A percentile compares a stretch with the other conserved stretches of the same genome.
Evolutionary conservation across 2,329 filamentous ascomycete species (phyloP).

Genomic region (Pseudocercospora cruenta): DNA sequence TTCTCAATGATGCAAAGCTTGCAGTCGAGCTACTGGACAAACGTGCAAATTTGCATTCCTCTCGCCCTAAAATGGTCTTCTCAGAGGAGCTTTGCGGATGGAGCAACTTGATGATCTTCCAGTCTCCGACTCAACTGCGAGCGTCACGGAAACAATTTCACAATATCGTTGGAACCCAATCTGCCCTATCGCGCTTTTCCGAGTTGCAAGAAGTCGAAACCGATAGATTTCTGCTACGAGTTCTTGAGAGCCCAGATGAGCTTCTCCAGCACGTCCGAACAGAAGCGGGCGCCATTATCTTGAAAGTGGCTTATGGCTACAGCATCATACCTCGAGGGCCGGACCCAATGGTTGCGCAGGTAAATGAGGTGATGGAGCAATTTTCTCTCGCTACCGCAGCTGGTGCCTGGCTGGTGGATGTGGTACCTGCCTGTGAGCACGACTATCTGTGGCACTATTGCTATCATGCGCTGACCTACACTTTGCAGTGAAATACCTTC

Average conservation of each 20-base stretch:
- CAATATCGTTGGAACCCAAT: constrained; percentile 50
- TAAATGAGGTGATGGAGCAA: constrained; percentile 44
- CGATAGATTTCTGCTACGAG: constrained; percentile 48
- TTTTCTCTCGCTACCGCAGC: constrained; percentile 48
- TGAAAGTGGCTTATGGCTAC: constrained; percentile 53
- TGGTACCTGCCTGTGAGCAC: constrained; percentile 43
- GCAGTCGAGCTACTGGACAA: constrained; percentile 47
- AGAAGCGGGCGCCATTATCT: constrained; percentile 45
- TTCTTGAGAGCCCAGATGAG: constrained; percentile 42
- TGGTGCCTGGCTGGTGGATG: constrained; percentile 52
- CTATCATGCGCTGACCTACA: neutral
- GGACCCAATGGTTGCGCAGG: constrained; percentile 51
- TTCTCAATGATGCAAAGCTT: constrained; percentile 45
- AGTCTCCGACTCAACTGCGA: constrained; percentile 8
- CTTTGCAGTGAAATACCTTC: constrained; percentile 43
- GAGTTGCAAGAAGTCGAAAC: constrained; percentile 50
- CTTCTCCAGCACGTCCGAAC: constrained; percentile 48
- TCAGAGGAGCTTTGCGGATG: constrained; percentile 40
- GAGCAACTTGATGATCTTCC: constrained; percentile 39
- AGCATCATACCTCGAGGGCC: constrained; percentile 43
- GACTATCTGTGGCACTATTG: neutral
- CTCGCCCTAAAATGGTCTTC: constrained; percentile 37
- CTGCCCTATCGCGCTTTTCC: constrained; percentile 33
- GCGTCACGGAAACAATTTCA: constrained; percentile 51
- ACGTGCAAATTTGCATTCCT: constrained; percentile 42